Conservation (phyloP, 1,139 yeast genomes). For the Pneumocystis carinii region DNA sequence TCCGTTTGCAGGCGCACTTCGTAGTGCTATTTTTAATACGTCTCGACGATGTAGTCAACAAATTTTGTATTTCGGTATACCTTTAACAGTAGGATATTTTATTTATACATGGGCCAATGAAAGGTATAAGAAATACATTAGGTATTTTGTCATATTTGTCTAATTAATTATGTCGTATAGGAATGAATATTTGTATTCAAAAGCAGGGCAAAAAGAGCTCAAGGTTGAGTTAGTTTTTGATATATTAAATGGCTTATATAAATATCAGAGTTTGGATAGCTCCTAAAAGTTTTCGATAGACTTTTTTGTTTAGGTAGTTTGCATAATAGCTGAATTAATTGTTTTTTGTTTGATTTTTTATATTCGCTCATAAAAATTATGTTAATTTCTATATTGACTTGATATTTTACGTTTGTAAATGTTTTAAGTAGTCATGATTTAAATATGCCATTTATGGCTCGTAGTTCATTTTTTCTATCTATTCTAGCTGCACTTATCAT, state of each 20-base stretch:
- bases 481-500: conserved; percentile 62
- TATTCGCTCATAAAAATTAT: no score
- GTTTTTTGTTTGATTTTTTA: background rate
- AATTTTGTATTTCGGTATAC: conserved; percentile 61
- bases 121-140: conserved; percentile 8
- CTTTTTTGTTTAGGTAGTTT: background rate
- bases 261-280: background rate
- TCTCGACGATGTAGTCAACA: conserved; percentile 90
- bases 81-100: conserved; percentile 68
- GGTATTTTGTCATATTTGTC: background rate
- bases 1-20: conserved; percentile 75
- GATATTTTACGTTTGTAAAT: background rate
- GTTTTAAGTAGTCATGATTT: background rate
- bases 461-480: background rate
- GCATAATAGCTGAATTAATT: background rate
- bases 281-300: background rate
- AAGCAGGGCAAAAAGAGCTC: conserved; percentile 9
- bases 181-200: conserved; percentile 10
- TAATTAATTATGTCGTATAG: background rate
- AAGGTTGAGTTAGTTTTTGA: background rate
- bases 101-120: conserved; percentile 80
- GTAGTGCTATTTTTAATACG: conserved; percentile 80
- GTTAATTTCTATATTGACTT: background rate
- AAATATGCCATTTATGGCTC: background rate
- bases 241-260: background rate